These are phyloP conservation scores for Tetrahymena malaccensis DNA, from an alignment of 73 alveolate genomes.

Conservation along the genomic window DNA sequence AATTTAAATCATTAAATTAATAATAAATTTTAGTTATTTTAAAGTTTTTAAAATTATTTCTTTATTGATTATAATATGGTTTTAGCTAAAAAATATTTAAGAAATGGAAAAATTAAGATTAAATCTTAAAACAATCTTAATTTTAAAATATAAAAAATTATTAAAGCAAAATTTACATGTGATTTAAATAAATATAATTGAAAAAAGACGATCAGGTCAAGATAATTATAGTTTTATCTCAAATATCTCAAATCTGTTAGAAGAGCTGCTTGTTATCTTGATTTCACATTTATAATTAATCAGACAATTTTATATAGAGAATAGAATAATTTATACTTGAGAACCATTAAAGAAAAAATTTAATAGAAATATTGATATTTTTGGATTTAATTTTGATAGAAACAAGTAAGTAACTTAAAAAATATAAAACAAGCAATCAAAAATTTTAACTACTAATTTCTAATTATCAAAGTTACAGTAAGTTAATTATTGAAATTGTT, in stretches of 20 bases:
- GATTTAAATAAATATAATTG: not conserved
- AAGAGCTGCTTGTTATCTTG: not conserved
- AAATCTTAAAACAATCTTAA: no score
- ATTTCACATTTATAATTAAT: no score
- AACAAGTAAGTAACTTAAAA: not conserved
- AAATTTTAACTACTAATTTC: not conserved
- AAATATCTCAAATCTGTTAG: not conserved
- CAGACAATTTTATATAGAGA: not conserved
- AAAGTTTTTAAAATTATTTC: no score
- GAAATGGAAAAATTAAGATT: no score
- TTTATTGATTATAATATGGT: no score
- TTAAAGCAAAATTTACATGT: no score
- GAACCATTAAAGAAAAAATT: not conserved
- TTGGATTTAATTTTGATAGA: not conserved
- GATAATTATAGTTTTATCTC: not conserved
- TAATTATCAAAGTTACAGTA: not conserved
- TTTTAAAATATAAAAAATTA: no score
- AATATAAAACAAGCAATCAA: not conserved
- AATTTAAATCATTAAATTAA: no score
- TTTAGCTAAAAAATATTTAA: no score
- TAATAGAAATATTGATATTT: not conserved
- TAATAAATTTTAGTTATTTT: no score
- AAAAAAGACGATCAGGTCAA: no score
- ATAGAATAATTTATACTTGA: not conserved
- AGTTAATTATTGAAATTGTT: not conserved